These are phyloP conservation scores for Beauveria sp. DNA, from an alignment of 2,329 filamentous ascomycete genomes.

Conservation along the genomic window DNA sequence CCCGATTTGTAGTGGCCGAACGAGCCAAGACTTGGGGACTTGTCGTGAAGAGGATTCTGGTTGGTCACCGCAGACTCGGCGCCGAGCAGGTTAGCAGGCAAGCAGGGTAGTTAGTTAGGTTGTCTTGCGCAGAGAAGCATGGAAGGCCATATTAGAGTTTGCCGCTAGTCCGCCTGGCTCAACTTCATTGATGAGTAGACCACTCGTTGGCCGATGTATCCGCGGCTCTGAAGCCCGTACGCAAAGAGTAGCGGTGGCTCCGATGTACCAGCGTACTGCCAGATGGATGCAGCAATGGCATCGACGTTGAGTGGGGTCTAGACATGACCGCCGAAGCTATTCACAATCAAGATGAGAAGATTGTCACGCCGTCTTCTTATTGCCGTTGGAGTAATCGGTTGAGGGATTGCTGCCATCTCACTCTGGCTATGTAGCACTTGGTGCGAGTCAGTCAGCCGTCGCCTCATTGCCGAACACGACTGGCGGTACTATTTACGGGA, in stretches of 20 bases:
- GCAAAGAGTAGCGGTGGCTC: background rate
- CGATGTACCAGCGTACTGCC: too few relatives aligned
- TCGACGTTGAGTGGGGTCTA: too few relatives aligned
- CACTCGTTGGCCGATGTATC: too few relatives aligned
- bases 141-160: background rate
- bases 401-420: too few relatives aligned
- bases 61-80: background rate
- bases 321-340: too few relatives aligned
- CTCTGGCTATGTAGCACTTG: background rate
- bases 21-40: background rate
- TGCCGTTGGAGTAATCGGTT: too few relatives aligned
- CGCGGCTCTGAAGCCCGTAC: too few relatives aligned
- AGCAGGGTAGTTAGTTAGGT: background rate
- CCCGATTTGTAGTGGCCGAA: background rate
- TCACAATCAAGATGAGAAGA: too few relatives aligned
- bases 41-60: too few relatives aligned
- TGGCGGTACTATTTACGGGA: too few relatives aligned
- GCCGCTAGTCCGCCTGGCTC: background rate
- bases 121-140: background rate
- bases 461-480: background rate
- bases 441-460: background rate
- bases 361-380: too few relatives aligned
- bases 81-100: background rate
- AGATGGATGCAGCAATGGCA: too few relatives aligned
- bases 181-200: background rate